Percentiles rank a stretch among this genome's conserved stretches.
Evolutionary conservation across 768 basidiomycete genomes (phyloP).

Genomic region (Tulasnella calospora): DNA sequence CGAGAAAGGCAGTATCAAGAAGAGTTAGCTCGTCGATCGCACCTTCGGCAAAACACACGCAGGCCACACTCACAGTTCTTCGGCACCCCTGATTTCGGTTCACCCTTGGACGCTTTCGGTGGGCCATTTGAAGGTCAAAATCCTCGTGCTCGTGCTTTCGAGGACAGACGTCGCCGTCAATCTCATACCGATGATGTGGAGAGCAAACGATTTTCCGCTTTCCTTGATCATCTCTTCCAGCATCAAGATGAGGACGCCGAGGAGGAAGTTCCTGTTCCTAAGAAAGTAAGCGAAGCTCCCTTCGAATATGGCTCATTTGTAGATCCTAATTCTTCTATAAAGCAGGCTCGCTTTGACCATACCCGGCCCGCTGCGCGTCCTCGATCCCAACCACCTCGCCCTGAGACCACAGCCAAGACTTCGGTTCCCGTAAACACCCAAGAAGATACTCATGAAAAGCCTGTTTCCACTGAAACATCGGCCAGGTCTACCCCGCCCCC

Average conservation of each 20-base stretch:
- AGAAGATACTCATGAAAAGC: not conserved
- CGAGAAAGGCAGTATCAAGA: not conserved
- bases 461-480: not conserved
- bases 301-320: not conserved
- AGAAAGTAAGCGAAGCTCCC: not conserved
- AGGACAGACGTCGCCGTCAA: not conserved
- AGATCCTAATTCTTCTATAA: not conserved
- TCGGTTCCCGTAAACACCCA: not conserved
- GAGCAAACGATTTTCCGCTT: not conserved
- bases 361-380: not conserved
- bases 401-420: not conserved
- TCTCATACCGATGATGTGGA: not conserved
- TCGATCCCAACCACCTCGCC: not conserved
- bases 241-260: not conserved
- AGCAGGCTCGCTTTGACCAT: conserved; percentile 7
- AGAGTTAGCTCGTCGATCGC: not conserved
- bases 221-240: not conserved
- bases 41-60: not conserved
- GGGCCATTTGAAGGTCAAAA: not conserved
- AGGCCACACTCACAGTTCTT: not conserved
- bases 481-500: not conserved
- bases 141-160: not conserved
- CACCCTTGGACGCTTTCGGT: not conserved
- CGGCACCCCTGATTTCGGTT: not conserved
- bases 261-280: not conserved